Percentiles rank a stretch among this genome's conserved stretches.
Conservation (phyloP, 2,329 filamentous ascomycete species). For the Aureobasidium sp. region DNA sequence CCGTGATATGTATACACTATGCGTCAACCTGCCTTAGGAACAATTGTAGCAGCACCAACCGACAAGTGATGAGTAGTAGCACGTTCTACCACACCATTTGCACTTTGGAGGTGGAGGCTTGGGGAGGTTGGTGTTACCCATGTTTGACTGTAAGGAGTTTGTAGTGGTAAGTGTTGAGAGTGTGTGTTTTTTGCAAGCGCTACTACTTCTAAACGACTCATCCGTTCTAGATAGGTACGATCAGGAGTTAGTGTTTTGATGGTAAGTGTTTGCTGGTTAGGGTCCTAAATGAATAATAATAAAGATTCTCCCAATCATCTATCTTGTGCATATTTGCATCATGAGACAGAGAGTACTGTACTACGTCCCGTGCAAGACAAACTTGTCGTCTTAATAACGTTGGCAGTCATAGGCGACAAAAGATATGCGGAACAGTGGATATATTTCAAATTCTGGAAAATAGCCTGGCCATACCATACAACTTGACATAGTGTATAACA, state of each 20-base stretch:
- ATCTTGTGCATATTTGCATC: not conserved
- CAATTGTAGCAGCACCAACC: not conserved
- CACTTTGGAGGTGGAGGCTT: not conserved
- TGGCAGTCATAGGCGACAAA: too few relatives aligned
- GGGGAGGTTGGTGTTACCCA: not conserved
- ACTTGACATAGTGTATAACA: not conserved
- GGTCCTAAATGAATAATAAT: not conserved
- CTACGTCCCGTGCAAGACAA: too few relatives aligned
- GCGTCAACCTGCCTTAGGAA: too few relatives aligned
- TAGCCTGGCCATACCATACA: not conserved
- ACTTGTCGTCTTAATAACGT: too few relatives aligned
- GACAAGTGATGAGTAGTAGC: not conserved
- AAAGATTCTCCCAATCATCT: not conserved
- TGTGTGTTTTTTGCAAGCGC: not conserved
- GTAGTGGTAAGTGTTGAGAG: not conserved
- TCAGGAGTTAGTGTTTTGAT: not conserved
- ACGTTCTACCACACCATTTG: not conserved
- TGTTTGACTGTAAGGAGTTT: not conserved
- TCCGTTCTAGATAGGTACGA: too few relatives aligned
- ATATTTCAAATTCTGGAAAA: not conserved
- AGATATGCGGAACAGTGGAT: not conserved
- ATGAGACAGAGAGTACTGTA: too few relatives aligned
- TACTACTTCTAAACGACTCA: not conserved
- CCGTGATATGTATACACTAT: not conserved
- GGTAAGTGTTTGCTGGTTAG: not conserved